Evolutionary conservation across 306 rosid species (phyloP).

Genomic region (Sicyos edulis): DNA sequence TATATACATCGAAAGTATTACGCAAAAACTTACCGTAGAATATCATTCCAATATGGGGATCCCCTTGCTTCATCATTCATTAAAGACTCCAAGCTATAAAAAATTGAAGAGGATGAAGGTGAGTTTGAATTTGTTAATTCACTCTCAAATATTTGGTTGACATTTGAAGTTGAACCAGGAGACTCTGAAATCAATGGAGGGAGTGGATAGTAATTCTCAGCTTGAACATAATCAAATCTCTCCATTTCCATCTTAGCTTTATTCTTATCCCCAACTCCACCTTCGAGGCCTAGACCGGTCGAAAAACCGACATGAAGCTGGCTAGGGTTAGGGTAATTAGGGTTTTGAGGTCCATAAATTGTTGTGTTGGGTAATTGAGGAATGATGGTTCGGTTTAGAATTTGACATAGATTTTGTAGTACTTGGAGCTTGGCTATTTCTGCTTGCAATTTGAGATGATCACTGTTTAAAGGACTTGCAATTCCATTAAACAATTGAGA

Average conservation of each 20-base stretch:
- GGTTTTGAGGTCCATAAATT: too few species aligned
- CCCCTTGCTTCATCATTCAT: slow-evolving; percentile 47
- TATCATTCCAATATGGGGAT: slow-evolving; percentile 67
- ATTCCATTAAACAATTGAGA: slow-evolving; percentile 42
- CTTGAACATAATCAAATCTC: slow-evolving; percentile 10
- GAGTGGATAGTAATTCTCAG: slow-evolving; percentile 27
- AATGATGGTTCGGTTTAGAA: slow-evolving; percentile 32
- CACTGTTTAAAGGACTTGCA: slow-evolving; percentile 1
- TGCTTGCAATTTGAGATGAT: slow-evolving; percentile 37
- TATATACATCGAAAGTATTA: neutral
- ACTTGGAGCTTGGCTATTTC: slow-evolving; percentile 54
- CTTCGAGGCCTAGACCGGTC: slow-evolving; percentile 10
- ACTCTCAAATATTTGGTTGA: slow-evolving; percentile 33
- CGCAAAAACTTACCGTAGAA: slow-evolving; percentile 47
- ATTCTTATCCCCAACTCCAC: slow-evolving; percentile 16
- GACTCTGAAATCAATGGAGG: slow-evolving; percentile 44
- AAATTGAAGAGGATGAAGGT: slow-evolving; percentile 22
- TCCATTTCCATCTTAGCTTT: slow-evolving; percentile 20
- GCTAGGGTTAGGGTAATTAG: slow-evolving; percentile 14
- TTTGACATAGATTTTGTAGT: slow-evolving; percentile 49
- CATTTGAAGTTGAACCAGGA: slow-evolving; percentile 24
- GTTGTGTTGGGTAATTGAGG: slow-evolving; percentile 28
- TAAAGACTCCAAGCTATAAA: slow-evolving; percentile 67
- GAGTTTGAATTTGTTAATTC: slow-evolving; percentile 17
- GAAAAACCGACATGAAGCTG: neutral